Percentiles rank a stretch among this genome's conserved stretches.
phyloP scores from a whole-genome alignment of 306 rosid genomes.

The Quercus aquifolioides region DNA sequence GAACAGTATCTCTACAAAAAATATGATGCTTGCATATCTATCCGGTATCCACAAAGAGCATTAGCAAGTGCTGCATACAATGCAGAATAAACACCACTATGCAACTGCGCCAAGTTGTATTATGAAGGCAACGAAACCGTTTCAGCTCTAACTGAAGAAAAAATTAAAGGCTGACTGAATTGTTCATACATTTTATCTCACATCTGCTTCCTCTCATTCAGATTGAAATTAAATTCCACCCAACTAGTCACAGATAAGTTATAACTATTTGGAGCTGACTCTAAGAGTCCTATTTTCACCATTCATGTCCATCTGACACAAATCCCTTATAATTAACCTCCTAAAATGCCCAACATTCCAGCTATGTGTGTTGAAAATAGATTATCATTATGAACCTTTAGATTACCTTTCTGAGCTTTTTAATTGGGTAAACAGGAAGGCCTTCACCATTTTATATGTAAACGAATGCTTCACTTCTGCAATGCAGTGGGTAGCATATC shows the following conservation, averaged over 20 bases:
- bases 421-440: not conserved
- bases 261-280: not conserved
- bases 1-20: not conserved
- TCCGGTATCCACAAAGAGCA: conserved; percentile 3
- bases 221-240: not conserved
- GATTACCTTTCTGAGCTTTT: not conserved
- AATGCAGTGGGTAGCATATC: too few species aligned
- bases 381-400: not conserved
- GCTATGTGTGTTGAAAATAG: not conserved
- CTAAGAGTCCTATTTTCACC: not conserved
- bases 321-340: not conserved
- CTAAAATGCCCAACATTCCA: not conserved
- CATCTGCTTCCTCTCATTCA: not conserved
- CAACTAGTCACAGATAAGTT: not conserved
- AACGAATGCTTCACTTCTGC: too few species aligned
- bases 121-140: not conserved
- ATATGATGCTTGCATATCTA: not conserved
- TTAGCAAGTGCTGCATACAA: not conserved
- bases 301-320: not conserved
- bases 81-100: not conserved
- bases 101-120: not conserved
- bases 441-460: too few species aligned
- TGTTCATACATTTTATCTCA: not conserved
- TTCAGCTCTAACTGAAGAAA: not conserved
- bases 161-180: not conserved